Conservation (phyloP, 2,329 filamentous ascomycete genomes). For the Sclerotinia sclerotiorum region DNA sequence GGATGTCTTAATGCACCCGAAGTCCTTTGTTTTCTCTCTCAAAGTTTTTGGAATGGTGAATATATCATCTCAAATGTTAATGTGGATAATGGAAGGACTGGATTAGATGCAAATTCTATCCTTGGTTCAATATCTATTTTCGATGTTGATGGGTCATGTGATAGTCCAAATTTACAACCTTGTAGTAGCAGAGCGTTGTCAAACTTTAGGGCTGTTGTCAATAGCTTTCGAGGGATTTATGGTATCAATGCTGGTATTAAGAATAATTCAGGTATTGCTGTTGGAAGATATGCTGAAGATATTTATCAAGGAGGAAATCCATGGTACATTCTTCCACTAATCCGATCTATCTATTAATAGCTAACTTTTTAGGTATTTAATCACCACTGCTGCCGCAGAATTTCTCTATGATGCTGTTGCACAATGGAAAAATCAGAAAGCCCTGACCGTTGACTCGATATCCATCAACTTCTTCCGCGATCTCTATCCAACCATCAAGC, state of each 20-base stretch:
- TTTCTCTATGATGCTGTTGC: slow-evolving; percentile 75
- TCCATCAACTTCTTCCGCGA: slow-evolving; percentile 73
- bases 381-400: slow-evolving; percentile 74
- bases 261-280: slow-evolving; percentile 58
- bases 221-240: slow-evolving; percentile 69
- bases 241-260: slow-evolving; percentile 64
- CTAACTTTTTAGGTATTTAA: slow-evolving; percentile 52
- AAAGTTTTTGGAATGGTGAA: slow-evolving; percentile 68
- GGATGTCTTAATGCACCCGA: slow-evolving; percentile 66
- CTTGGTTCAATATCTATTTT: slow-evolving; percentile 66
- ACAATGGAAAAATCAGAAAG: slow-evolving; percentile 64
- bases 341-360: not conserved
- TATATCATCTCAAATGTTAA: slow-evolving; percentile 71
- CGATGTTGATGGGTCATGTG: slow-evolving; percentile 66
- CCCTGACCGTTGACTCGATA: slow-evolving; percentile 60
- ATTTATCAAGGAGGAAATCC: slow-evolving; percentile 75
- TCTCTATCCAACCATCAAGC: slow-evolving; percentile 56
- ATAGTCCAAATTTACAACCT: slow-evolving; percentile 72
- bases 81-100: slow-evolving; percentile 59
- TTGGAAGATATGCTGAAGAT: slow-evolving; percentile 70
- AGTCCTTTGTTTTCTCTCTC: slow-evolving; percentile 67
- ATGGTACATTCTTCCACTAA: slow-evolving; percentile 49
- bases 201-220: slow-evolving; percentile 74
- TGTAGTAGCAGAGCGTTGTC: slow-evolving; percentile 54
- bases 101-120: slow-evolving; percentile 71